phyloP scores from a whole-genome alignment of 495 filamentous ascomycete species.

The Xylaria longipes region DNA sequence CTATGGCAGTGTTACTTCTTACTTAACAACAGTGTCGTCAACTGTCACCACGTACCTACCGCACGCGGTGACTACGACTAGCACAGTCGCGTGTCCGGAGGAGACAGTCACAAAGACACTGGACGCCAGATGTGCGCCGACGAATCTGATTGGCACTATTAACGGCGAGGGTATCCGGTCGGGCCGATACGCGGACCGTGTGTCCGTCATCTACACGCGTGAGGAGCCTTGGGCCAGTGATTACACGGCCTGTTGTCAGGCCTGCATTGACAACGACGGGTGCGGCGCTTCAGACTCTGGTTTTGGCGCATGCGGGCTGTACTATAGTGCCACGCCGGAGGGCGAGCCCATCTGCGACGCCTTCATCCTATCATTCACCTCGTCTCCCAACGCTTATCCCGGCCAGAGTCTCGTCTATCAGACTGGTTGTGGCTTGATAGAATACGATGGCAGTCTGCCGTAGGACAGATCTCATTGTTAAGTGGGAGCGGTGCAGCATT shows the following conservation, averaged over 20 bases:
- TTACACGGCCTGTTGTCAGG: conserved; percentile 34
- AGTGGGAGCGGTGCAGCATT: neutral
- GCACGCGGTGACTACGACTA: neutral
- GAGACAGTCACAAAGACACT: conserved; percentile 32
- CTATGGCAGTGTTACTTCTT: neutral
- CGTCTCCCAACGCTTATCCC: conserved; percentile 28
- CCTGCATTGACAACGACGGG: conserved; percentile 56
- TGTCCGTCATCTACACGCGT: conserved; percentile 32
- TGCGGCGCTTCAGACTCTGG: conserved; percentile 61
- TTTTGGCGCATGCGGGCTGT: conserved; percentile 44
- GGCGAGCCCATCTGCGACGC: conserved; percentile 28
- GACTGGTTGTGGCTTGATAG: conserved; percentile 33
- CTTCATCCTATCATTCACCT: conserved; percentile 32
- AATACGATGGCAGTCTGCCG: conserved; percentile 24
- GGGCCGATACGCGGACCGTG: conserved; percentile 30
- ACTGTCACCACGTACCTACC: neutral
- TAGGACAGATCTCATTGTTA: neutral
- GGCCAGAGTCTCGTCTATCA: conserved; percentile 33
- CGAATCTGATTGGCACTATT: conserved; percentile 33
- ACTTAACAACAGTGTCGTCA: conserved; percentile 3
- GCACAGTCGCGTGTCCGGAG: conserved; percentile 13
- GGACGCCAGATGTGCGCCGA: conserved; percentile 37
- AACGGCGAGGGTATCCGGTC: conserved; percentile 30
- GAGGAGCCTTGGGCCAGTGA: conserved; percentile 30
- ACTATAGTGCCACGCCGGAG: conserved; percentile 42